Percentiles rank a stretch among this genome's conserved stretches.
phyloP scores from a whole-genome alignment of 164 flowering plant species.

The Nymphaea thermarum region DNA sequence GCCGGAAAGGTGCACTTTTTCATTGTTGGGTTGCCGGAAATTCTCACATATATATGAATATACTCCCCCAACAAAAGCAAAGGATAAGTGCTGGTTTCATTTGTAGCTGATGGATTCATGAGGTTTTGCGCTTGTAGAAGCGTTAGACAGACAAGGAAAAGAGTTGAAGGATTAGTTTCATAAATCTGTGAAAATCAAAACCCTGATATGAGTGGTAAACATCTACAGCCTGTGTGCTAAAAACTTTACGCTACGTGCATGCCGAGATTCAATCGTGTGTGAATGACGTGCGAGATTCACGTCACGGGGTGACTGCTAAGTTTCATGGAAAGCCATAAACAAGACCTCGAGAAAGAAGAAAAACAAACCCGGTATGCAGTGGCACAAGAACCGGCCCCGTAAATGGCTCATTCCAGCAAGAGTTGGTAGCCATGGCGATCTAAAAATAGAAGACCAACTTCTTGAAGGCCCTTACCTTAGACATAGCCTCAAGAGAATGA shows the following conservation, averaged over 20 bases:
- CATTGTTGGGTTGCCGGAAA: neutral
- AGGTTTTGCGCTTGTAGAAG: no score
- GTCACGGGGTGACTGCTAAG: neutral
- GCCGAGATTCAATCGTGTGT: neutral
- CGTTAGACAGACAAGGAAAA: no score
- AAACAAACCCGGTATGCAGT: no score
- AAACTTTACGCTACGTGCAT: neutral
- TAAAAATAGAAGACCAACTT: neutral
- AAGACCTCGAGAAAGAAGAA: no score
- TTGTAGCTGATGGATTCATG: no score
- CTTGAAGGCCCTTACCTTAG: neutral
- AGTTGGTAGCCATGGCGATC: neutral
- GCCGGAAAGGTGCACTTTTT: neutral
- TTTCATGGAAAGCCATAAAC: no score
- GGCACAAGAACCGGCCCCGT: no score
- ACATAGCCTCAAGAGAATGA: neutral
- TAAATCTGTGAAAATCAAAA: neutral
- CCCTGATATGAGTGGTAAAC: neutral
- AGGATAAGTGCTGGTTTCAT: no score
- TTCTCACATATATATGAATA: neutral
- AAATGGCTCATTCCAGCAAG: neutral
- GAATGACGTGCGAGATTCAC: neutral
- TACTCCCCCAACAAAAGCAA: no score
- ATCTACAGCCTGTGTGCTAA: no score
- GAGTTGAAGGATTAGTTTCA: no score